Base-by-base conservation (phyloP, 306 rosid species). In the Cucumis cinereus region DNA sequence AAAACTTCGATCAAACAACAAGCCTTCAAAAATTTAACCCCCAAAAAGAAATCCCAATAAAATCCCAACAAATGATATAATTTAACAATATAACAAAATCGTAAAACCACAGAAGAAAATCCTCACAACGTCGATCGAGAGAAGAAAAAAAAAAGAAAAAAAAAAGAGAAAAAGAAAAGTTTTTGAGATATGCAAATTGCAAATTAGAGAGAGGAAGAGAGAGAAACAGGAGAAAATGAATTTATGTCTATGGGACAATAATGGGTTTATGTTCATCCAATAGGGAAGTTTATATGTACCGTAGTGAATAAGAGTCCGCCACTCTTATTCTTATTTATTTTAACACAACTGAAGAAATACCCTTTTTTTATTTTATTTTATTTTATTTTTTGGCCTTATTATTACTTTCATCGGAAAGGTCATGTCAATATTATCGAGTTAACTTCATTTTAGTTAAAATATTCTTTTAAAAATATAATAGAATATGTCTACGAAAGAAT, bases 261-360 rank as follows among this genome's bases (percentile, higher is more conserved):
- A 72, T 72, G 75, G 26, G 76, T 33, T n/a, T 72, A 52, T 50
- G 76, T 50, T 72, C 76, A 72, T 50, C 76, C 76, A 71, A 71
- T 24, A 16, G 76, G 60, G 76, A 67, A 71, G 28, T 72, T 72
- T 15, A 70, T 47, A 45, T 69, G 55, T 69, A 69, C 24, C 57
- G 6, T 69, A 23, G 30, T 23, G 26, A 33, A 33, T 36, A 62
- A 62, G 69, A 62, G 45, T 62, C 70, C 22, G n/a, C 35, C 20
- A 19, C 23, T 62, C 9, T 38, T 64, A 2, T 45, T 45, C 57
- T 23, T 23, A 47, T 23, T 23, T 23, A 7, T 45, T 43, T 45
- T 40, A 40, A 20, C 30, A 10, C 17, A n/a, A 28, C 0, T 16
- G 7, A 45, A 24, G 6, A 8, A 71, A 15, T 9, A 8, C 50